Percentiles rank a stretch among this genome's conserved stretches.
Conservation (phyloP, 78 protist species). For the slime mould (Dictyostelium discoideum) region DNA sequence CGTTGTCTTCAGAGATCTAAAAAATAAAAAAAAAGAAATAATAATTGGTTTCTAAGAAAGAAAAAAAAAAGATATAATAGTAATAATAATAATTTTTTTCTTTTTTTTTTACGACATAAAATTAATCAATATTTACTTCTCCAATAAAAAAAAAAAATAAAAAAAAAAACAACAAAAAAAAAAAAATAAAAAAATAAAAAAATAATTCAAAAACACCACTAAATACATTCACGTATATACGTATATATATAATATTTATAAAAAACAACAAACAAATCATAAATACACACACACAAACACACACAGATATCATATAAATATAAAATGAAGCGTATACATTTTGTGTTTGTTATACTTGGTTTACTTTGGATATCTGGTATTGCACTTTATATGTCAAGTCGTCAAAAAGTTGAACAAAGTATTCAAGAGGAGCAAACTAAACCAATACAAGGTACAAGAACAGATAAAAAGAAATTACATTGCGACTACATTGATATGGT, state of each 20-base stretch:
- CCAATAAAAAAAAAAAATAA: no score
- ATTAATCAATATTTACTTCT: not conserved
- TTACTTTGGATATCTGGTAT: slow-evolving; percentile 18
- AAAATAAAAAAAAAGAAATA: no score
- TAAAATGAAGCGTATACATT: slow-evolving; percentile 39
- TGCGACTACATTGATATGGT: slow-evolving; percentile 43
- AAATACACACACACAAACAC: not conserved
- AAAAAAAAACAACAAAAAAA: no score
- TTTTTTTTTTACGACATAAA: not conserved
- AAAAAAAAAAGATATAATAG: no score
- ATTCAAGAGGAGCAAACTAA: not conserved
- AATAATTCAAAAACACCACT: no score
- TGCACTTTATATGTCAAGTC: not conserved
- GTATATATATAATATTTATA: no score
- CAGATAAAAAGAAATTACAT: not conserved
- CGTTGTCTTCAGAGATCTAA: not conserved
- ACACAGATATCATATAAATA: not conserved
- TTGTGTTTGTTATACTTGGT: slow-evolving; percentile 6
- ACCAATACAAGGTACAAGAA: not conserved
- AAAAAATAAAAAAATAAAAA: no score
- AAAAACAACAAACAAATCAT: not conserved
- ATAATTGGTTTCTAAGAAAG: not conserved
- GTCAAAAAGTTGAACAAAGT: not conserved
- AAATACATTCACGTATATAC: no score
- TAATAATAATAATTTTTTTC: no score